phyloP scores from a whole-genome alignment of 73 alveolate genomes.

The Paramecium primaurelia region DNA sequence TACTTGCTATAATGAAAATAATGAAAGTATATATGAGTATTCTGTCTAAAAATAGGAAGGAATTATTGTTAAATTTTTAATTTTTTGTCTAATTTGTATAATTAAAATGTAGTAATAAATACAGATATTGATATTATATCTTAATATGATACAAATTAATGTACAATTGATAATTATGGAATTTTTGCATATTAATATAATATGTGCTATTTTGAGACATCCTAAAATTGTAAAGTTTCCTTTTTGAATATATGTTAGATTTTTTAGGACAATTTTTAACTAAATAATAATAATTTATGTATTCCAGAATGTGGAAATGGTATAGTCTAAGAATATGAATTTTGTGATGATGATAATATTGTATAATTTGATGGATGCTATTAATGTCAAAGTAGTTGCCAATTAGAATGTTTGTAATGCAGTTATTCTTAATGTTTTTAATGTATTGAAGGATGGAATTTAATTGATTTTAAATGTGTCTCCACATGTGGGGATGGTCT shows the following conservation, averaged over 20 bases:
- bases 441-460: neutral
- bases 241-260: neutral
- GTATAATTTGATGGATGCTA: neutral
- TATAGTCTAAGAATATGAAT: neutral
- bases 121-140: neutral
- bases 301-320: neutral
- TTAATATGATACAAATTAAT: neutral
- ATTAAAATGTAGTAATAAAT: too few relatives aligned
- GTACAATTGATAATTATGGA: neutral
- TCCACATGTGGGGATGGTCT: neutral
- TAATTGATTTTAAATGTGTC: neutral
- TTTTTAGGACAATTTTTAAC: neutral
- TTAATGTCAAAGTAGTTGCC: neutral
- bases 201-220: neutral
- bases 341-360: neutral
- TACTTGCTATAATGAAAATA: neutral
- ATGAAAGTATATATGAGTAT: neutral
- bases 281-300: neutral
- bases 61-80: neutral
- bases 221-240: neutral
- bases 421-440: neutral
- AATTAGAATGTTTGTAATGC: neutral
- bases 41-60: neutral
- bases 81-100: too few relatives aligned
- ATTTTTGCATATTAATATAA: neutral